phyloP scores from a whole-genome alignment of 2,329 filamentous ascomycete genomes.

The Rutstroemia sp. region DNA sequence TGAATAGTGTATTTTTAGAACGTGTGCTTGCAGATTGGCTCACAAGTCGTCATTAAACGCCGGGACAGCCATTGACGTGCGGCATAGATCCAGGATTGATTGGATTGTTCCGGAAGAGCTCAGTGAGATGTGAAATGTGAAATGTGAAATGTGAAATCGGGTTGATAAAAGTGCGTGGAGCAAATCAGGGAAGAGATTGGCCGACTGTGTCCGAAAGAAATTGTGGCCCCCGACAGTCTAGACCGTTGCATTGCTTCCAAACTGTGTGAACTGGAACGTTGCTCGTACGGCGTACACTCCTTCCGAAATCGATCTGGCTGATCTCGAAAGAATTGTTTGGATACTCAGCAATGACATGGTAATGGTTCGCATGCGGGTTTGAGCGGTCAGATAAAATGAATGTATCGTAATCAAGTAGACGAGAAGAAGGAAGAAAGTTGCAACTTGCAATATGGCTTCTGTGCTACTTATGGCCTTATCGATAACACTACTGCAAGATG shows the following conservation, averaged over 20 bases:
- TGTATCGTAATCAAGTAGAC: background rate
- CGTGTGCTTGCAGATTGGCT: too few relatives aligned
- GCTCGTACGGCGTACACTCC: background rate
- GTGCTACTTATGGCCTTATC: conserved; percentile 1
- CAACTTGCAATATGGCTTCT: background rate
- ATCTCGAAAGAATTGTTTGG: background rate
- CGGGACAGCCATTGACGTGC: too few relatives aligned
- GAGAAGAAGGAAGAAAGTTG: background rate
- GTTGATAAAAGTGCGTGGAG: background rate
- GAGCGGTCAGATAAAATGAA: conserved; percentile 3
- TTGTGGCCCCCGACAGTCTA: conserved; percentile 2
- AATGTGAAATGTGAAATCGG: background rate
- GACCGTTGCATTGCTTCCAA: background rate
- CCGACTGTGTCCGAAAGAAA: background rate
- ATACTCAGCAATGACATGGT: background rate
- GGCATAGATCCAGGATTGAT: background rate
- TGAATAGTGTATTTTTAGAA: too few relatives aligned
- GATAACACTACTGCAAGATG: conserved; percentile 6
- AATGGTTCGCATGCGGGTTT: background rate
- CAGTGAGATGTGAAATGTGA: background rate
- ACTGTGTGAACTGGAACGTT: too few relatives aligned
- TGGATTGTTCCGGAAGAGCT: background rate
- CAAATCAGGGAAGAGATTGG: background rate
- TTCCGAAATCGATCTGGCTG: background rate
- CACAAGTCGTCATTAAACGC: too few relatives aligned